Conservation (phyloP, 2,329 filamentous ascomycete species). For the Diplodia mutila region DNA sequence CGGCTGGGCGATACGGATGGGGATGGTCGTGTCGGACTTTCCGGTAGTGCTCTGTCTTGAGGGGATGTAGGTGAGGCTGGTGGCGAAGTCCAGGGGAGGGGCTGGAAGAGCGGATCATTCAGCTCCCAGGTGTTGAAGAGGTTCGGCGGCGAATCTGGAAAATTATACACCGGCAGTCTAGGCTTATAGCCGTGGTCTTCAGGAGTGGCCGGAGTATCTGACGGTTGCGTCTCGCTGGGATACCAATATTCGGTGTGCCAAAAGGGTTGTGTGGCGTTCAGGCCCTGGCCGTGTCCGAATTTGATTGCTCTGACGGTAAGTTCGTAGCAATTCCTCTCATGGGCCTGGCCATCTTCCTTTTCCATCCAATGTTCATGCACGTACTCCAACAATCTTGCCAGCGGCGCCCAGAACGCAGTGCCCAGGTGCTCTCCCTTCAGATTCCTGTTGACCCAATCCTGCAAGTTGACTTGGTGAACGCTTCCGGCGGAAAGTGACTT, state of each 20-base stretch:
- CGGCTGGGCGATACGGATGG: neutral
- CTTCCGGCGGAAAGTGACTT: too few species aligned
- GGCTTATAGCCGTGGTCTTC: neutral
- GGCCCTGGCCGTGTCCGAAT: neutral
- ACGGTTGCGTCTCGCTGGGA: neutral
- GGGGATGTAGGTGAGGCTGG: neutral
- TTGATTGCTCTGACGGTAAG: slow-evolving; percentile 2
- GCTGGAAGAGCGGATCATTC: neutral
- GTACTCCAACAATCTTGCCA: neutral
- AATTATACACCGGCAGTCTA: neutral
- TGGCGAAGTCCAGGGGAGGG: neutral
- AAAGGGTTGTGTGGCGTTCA: neutral
- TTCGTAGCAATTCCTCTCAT: neutral
- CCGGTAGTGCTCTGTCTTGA: neutral
- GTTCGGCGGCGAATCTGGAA: neutral
- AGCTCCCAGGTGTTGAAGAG: neutral
- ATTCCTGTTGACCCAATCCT: neutral
- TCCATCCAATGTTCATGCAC: neutral
- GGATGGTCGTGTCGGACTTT: neutral
- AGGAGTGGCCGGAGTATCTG: too few species aligned
- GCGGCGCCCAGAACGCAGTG: neutral
- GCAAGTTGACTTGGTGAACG: neutral
- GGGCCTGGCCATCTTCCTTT: neutral
- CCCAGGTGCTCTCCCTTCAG: neutral
- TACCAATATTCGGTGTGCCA: slow-evolving; percentile 2